A percentile compares a stretch with the other conserved stretches of the same genome.
These are phyloP conservation scores for Besnoitia besnoiti DNA, from an alignment of 169 alveolate species.

Conservation along the genomic window DNA sequence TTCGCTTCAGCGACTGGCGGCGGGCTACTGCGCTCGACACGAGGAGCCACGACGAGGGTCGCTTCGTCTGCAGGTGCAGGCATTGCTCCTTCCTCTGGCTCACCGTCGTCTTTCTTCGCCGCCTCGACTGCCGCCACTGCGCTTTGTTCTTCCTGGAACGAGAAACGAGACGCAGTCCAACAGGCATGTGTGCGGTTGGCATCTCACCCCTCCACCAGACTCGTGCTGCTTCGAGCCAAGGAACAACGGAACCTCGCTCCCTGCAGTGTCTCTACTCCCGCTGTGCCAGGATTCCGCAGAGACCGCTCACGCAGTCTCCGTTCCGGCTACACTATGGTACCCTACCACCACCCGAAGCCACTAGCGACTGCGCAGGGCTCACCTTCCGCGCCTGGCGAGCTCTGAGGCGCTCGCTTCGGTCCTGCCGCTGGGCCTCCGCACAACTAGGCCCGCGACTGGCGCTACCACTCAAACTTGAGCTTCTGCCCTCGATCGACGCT, in stretches of 20 bases:
- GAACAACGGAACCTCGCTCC: too few species aligned
- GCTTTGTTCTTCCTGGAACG: slow-evolving; percentile 1
- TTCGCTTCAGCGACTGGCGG: background rate
- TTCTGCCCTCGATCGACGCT: background rate
- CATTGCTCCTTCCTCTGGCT: background rate
- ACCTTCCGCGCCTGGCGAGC: slow-evolving; percentile 19
- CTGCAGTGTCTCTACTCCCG: too few species aligned
- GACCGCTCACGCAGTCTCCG: too few species aligned
- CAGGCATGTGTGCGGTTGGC: background rate
- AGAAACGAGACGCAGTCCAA: background rate
- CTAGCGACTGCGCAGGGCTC: background rate
- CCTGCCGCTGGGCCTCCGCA: slow-evolving; percentile 19
- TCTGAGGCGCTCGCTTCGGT: slow-evolving; percentile 8
- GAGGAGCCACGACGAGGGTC: background rate
- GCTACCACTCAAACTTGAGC: background rate
- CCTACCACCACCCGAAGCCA: too few species aligned
- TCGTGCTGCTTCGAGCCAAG: too few species aligned
- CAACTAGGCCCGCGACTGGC: background rate
- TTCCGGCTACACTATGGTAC: too few species aligned
- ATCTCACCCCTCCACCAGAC: too few species aligned
- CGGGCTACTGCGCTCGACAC: background rate
- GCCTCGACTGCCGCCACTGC: background rate
- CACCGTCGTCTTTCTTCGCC: background rate
- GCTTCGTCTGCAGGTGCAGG: background rate
- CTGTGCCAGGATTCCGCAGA: too few species aligned